Percentiles rank a stretch among this genome's conserved stretches.
These are phyloP conservation scores for Oryza brachyantha DNA, from an alignment of 176 grass and related monocot species.

Conservation along the genomic window DNA sequence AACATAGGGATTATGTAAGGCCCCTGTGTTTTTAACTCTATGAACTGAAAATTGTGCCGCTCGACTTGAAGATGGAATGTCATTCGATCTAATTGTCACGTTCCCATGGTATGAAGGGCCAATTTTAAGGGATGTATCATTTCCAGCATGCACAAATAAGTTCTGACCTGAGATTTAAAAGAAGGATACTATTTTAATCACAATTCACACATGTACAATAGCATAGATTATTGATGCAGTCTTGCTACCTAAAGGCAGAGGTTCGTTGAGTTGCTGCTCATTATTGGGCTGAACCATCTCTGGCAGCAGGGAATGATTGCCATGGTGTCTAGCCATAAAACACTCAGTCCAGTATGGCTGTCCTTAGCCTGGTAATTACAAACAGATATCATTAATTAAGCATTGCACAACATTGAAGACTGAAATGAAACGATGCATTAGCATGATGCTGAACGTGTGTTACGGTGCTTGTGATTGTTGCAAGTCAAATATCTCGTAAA, in stretches of 20 bases:
- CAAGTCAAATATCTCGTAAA: not conserved
- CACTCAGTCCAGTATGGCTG: not conserved
- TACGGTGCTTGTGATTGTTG: not conserved
- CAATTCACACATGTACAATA: conserved; percentile 5
- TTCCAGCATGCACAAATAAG: conserved; percentile 29
- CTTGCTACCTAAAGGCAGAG: conserved; percentile 39
- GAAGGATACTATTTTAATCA: not conserved
- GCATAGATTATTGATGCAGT: not conserved
- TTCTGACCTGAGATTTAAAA: conserved; percentile 46
- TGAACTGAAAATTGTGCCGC: not conserved
- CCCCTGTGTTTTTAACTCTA: conserved; percentile 19
- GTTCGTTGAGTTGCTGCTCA: conserved; percentile 1
- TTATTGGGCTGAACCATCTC: conserved; percentile 46
- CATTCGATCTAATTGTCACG: conserved; percentile 35
- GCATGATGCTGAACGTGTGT: not conserved
- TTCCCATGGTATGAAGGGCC: conserved; percentile 7
- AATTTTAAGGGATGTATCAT: conserved; percentile 35
- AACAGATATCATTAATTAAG: conserved; percentile 21
- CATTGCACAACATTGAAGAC: not conserved
- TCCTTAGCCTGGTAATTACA: conserved; percentile 29
- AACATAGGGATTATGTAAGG: conserved; percentile 33
- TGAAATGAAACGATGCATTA: not conserved
- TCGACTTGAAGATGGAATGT: conserved; percentile 35
- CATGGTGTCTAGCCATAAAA: conserved; percentile 35
- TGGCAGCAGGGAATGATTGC: conserved; percentile 21